These are phyloP conservation scores for Strigomonas culicis DNA, from an alignment of 208 protist species.

Conservation along the genomic window DNA sequence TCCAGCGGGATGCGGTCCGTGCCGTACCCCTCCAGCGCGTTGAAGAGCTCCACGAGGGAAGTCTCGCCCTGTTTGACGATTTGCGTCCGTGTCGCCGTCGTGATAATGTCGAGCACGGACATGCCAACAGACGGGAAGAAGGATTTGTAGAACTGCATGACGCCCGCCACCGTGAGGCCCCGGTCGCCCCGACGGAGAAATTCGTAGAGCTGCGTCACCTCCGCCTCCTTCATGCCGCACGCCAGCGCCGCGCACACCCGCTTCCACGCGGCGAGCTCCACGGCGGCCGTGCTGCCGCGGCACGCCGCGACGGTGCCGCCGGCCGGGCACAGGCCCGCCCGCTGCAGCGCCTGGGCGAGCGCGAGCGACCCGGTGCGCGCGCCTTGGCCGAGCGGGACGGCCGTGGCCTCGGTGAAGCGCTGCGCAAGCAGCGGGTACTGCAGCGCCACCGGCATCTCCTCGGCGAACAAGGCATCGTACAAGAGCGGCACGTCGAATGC, in stretches of 20 bases:
- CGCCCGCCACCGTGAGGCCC: background rate
- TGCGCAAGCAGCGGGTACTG: constrained; percentile 65
- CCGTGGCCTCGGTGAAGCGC: constrained; percentile 54
- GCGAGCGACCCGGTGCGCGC: constrained; percentile 42
- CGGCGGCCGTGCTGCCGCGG: background rate
- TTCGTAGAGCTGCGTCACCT: background rate
- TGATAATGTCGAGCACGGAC: constrained; percentile 46
- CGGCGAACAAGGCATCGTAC: constrained; percentile 47
- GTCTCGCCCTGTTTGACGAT: constrained; percentile 12
- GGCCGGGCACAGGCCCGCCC: constrained; percentile 13
- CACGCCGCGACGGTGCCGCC: background rate
- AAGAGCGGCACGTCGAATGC: constrained; percentile 35
- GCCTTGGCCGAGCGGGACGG: constrained; percentile 12
- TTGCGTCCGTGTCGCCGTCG: constrained; percentile 19
- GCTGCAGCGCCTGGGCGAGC: constrained; percentile 28
- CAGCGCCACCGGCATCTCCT: constrained; percentile 37
- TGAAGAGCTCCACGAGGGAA: constrained; percentile 49
- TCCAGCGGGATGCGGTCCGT: constrained; percentile 40
- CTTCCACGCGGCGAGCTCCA: constrained; percentile 18
- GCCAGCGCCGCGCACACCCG: background rate
- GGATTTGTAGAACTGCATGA: background rate
- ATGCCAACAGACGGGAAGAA: constrained; percentile 61
- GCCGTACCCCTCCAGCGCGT: constrained; percentile 32
- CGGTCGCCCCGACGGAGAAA: constrained; percentile 1
- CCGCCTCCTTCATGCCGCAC: background rate